Base-by-base conservation (phyloP, 495 filamentous ascomycete genomes). In the Evernia prunastri region DNA sequence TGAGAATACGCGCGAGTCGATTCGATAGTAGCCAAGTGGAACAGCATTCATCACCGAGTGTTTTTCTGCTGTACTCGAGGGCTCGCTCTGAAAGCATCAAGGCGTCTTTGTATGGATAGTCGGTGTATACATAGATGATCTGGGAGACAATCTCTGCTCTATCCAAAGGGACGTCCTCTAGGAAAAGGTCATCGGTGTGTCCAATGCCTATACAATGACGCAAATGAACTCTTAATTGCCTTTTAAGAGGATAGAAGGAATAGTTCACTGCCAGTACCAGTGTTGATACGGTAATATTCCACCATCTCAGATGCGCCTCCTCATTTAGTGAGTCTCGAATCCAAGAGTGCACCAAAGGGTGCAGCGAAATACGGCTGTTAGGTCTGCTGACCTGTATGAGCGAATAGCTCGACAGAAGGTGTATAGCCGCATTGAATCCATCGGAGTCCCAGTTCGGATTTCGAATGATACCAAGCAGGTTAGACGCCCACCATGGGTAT, bases 331-430 rank as follows among this genome's bases (percentile, higher is more conserved):
- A 61, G 35, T 75, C 71, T 60, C 69, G 60, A 3, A 70, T 66
- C 74, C 73, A 77, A 60, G 65, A 43, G 65, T 77, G 75, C 8
- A 76, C 69, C 20, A 76, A 61, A 17, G 73, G 75, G 65, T 77
- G 45, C 23, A 51, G 45, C 45, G 45, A 51, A 13, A 74, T 56
- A 75, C 67, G 3, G 71, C 71, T 39, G 47, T 67, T 31, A 56
- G 47, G n/a, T 66, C 61, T 5, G 25, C 53, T n/a, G 63, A 35
- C 29, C 9, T 36, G 11, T 58, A 58, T 58, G 31, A 58, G 56
- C 31, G 56, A 58, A 25, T 36, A 58, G 31, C 18, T 36, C 31
- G 36, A 23, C 6, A 58, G 31, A 17, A 58, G 17, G 10, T 4
- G n/a, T n/a, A 58, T 58, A 4, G 56, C 31, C 45, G 27, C n/a